Percentiles rank a stretch among this genome's conserved stretches.
Conservation (phyloP, 306 rosid species). For the Citrullus amarus region DNA sequence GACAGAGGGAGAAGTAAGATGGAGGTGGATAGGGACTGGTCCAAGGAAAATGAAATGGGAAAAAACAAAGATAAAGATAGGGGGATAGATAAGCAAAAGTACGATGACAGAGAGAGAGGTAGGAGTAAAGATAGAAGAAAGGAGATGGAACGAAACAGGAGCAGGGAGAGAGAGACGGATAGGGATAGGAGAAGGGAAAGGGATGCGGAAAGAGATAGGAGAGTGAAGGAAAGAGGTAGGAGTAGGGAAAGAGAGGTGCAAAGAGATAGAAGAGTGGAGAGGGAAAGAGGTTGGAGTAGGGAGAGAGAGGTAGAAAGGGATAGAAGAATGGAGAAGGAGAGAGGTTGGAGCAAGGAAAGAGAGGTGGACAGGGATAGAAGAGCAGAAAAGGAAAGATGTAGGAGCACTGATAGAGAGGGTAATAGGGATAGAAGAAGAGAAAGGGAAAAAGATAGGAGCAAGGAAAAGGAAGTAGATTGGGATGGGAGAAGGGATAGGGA, state of each 20-base stretch:
- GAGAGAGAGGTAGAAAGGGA: slow-evolving; percentile 33
- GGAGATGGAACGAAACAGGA: slow-evolving; percentile 31
- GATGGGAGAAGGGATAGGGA: slow-evolving; percentile 21
- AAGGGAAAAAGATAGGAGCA: slow-evolving; percentile 3
- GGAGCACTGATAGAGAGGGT: slow-evolving; percentile 24
- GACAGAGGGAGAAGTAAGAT: slow-evolving; percentile 29
- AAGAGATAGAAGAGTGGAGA: slow-evolving; percentile 35
- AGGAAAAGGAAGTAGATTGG: slow-evolving; percentile 15
- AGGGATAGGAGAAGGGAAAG: slow-evolving; percentile 39
- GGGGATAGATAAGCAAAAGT: slow-evolving; percentile 14
- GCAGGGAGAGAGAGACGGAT: slow-evolving; percentile 36
- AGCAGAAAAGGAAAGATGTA: slow-evolving; percentile 40
- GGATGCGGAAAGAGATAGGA: slow-evolving; percentile 19
- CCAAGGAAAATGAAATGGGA: slow-evolving; percentile 28
- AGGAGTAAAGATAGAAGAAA: slow-evolving; percentile 45
- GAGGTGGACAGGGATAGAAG: slow-evolving; percentile 23
- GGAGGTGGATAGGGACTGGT: slow-evolving; percentile 29
- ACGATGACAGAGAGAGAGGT: slow-evolving; percentile 41
- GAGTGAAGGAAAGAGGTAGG: slow-evolving; percentile 33
- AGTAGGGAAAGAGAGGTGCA: slow-evolving; percentile 34
- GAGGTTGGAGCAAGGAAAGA: slow-evolving; percentile 34
- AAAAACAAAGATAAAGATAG: slow-evolving; percentile 42
- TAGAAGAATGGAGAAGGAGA: slow-evolving; percentile 30
- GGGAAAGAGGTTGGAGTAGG: slow-evolving; percentile 31
- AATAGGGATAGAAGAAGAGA: slow-evolving; percentile 25